Conservation (phyloP, 768 basidiomycete genomes). For the Naganishia onofrii region DNA sequence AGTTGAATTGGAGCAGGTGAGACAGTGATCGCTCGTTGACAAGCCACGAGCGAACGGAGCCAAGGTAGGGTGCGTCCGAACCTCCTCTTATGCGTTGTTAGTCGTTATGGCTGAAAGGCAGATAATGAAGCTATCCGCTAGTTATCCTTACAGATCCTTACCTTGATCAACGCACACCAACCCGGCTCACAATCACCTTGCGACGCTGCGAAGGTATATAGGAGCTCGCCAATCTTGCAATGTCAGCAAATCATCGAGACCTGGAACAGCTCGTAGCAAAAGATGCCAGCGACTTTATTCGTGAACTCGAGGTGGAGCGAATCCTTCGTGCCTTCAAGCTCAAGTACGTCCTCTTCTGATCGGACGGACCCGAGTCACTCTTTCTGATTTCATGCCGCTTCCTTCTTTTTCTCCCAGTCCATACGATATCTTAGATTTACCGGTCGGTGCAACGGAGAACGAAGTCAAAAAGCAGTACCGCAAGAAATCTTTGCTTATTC, state of each 20-base stretch:
- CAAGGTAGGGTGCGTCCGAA: neutral
- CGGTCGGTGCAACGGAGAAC: slow-evolving; percentile 60
- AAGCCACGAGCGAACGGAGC: neutral
- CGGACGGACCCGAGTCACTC: neutral
- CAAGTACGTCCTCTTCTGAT: slow-evolving; percentile 64
- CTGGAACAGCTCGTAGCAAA: slow-evolving; percentile 26
- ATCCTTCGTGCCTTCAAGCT: slow-evolving; percentile 93
- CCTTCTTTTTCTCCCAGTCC: slow-evolving; percentile 59
- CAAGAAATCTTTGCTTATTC: slow-evolving; percentile 65
- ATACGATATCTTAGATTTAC: slow-evolving; percentile 86
- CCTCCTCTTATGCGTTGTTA: neutral
- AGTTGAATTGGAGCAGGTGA: neutral
- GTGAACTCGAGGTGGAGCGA: slow-evolving; percentile 59
- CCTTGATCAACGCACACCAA: neutral
- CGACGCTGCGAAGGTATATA: neutral
- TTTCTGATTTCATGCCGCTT: slow-evolving; percentile 16
- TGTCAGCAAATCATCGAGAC: slow-evolving; percentile 11
- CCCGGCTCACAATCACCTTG: neutral
- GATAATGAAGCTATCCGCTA: no score
- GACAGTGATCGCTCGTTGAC: neutral
- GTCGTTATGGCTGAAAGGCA: no score
- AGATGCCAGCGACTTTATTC: slow-evolving; percentile 34
- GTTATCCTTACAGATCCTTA: no score
- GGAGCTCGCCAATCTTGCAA: neutral
- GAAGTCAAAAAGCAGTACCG: slow-evolving; percentile 78